Percentiles rank a stretch among this genome's conserved stretches.
phyloP scores from a whole-genome alignment of 192 early-diverging fungal species.

The Coemansia sp. region DNA sequence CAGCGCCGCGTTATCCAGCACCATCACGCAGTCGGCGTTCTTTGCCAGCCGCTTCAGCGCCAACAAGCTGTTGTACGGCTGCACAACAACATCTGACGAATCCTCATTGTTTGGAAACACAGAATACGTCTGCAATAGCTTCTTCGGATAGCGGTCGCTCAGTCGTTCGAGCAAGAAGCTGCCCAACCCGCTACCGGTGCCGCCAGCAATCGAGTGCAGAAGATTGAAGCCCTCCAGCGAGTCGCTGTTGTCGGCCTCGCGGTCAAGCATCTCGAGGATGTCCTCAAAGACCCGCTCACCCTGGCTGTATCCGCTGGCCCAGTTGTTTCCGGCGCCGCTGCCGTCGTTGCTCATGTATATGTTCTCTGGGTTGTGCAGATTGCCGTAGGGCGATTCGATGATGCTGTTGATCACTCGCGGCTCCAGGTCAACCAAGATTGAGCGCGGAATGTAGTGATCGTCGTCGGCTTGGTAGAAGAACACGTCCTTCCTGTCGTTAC shows the following conservation, averaged over 20 bases:
- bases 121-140: constrained; percentile 96
- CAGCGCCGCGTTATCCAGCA: constrained; percentile 94
- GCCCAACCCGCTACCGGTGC: constrained; percentile 96
- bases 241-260: constrained; percentile 95
- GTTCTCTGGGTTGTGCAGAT: constrained; percentile 98
- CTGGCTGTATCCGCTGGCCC: constrained; percentile 87
- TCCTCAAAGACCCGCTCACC: constrained; percentile 91
- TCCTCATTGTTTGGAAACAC: constrained; percentile 97
- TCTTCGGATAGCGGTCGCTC: constrained; percentile 95
- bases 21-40: constrained; percentile 96
- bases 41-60: constrained; percentile 86
- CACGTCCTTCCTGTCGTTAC: constrained; percentile 94
- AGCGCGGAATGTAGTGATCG: constrained; percentile 96
- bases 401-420: constrained; percentile 95
- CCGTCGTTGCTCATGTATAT: constrained; percentile 91
- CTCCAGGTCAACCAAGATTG: constrained; percentile 90
- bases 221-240: constrained; percentile 96
- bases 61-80: constrained; percentile 97
- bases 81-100: constrained; percentile 93
- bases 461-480: constrained; percentile 99
- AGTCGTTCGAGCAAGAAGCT: constrained; percentile 90
- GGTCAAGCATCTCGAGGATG: constrained; percentile 94
- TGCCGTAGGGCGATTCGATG: constrained; percentile 80
- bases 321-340: constrained; percentile 97
- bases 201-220: constrained; percentile 96